Base-by-base conservation (phyloP, 2,329 filamentous ascomycete species). In the Sclerotiophoma versabilis region DNA sequence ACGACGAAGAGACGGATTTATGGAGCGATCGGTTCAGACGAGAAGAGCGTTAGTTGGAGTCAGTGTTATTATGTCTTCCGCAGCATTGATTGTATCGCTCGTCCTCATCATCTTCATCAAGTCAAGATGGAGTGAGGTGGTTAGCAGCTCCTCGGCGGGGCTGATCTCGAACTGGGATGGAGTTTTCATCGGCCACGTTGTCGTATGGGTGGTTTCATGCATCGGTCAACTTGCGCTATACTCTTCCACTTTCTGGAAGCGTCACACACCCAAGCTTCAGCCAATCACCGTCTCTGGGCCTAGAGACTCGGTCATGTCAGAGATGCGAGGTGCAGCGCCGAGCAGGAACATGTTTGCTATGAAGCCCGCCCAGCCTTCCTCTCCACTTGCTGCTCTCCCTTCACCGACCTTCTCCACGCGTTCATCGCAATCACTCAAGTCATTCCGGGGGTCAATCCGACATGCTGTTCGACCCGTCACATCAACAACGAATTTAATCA, bases 391-490 rank as follows among this genome's bases (percentile, higher is more conserved):
- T 29, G 69, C 59, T 20, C 57, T 75, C 4, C 69, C 73, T 11
- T 75, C 74, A 10, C 72, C 72, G 4, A 75, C 72, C 9, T 73
- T 71, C 39, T 75, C 72, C 14, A 62, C 49, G 11, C 62, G 63
- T n/a, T 75, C 74, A 17, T 70, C 72, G 11, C 65, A 71, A 14
- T 75, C 73, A 8, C 60, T 74, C 32, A 68, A 57, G 29, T 75
- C 72, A 2, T 75, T 72, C 62, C 63, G 68, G 46, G 71, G 73
- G 12, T 75, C 74, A 11, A 51, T 76, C n/a, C 71, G 74, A 19
- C 66, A 75, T 30, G 72, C 66, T 20, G 72, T 76, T 17, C 71
- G 72, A 9, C 74, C 74, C 17, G 66, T 72, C 23, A 73, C 73
- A 5, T 76, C 74, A 5, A 68, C 71, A 27, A 70, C 70, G 4